Conservation (phyloP, 306 rosid species). For the Acmispon strigosus region DNA sequence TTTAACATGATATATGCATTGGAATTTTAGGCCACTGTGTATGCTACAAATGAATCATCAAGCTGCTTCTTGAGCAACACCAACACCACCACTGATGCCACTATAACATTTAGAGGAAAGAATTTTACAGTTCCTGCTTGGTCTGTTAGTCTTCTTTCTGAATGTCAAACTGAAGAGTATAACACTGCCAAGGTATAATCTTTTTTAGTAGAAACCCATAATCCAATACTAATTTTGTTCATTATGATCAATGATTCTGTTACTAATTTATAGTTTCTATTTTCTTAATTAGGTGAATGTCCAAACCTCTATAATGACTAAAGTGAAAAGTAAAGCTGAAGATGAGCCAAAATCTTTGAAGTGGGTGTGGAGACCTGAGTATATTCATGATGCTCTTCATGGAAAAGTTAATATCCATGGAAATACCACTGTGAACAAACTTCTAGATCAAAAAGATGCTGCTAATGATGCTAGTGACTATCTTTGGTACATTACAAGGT, state of each 20-base stretch:
- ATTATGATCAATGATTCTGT: not conserved
- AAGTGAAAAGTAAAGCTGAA: slow-evolving; percentile 29
- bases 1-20: not conserved
- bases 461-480: too few relatives aligned
- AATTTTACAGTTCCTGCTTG: slow-evolving; percentile 44
- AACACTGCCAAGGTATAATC: slow-evolving; percentile 45
- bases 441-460: slow-evolving; percentile 43
- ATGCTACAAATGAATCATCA: slow-evolving; percentile 26
- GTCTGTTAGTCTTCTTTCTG: slow-evolving; percentile 58
- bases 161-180: slow-evolving; percentile 36
- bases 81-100: slow-evolving; percentile 34
- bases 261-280: too few relatives aligned
- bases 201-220: not conserved
- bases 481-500: slow-evolving; percentile 57
- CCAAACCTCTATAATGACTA: slow-evolving; percentile 46
- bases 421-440: not conserved
- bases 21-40: slow-evolving; percentile 35
- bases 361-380: slow-evolving; percentile 56
- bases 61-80: slow-evolving; percentile 45
- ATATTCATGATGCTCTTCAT: slow-evolving; percentile 13
- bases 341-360: slow-evolving; percentile 30
- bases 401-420: slow-evolving; percentile 13
- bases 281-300: slow-evolving; percentile 30
- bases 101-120: slow-evolving; percentile 28
- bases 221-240: not conserved